phyloP scores from a whole-genome alignment of 176 grass and related monocot species.

The Oryza australiensis region DNA sequence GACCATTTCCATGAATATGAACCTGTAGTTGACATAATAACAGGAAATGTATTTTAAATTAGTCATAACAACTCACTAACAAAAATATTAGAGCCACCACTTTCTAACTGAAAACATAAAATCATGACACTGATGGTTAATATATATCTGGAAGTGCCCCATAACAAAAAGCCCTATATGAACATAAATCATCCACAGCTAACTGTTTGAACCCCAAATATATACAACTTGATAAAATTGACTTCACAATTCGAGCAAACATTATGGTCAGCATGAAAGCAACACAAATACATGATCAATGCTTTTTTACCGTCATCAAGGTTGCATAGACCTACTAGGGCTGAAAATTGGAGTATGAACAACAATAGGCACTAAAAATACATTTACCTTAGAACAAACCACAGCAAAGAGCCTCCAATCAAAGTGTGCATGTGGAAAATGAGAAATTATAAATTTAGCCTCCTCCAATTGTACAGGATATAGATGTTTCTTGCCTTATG shows the following conservation, averaged over 20 bases:
- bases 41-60: background rate
- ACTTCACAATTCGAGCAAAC: conserved; percentile 16
- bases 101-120: conserved; percentile 16
- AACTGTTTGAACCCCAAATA: conserved; percentile 25
- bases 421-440: conserved; percentile 24
- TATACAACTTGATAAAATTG: conserved; percentile 20
- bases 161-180: too few species aligned
- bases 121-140: background rate
- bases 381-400: conserved; percentile 13
- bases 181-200: too few species aligned
- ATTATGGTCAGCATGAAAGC: conserved; percentile 1
- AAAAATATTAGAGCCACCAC: background rate
- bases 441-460: conserved; percentile 8
- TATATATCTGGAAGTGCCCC: background rate
- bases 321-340: background rate
- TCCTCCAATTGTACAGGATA: background rate
- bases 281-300: background rate
- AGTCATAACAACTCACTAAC: conserved; percentile 4
- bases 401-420: background rate
- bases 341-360: conserved; percentile 8
- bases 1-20: background rate
- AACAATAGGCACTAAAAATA: conserved; percentile 16
- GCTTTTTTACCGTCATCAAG: conserved; percentile 11
- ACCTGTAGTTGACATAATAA: background rate
- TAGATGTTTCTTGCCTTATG: too few species aligned